Base-by-base conservation (phyloP, 2,329 filamentous ascomycete species). In the Ophiostoma australiae region DNA sequence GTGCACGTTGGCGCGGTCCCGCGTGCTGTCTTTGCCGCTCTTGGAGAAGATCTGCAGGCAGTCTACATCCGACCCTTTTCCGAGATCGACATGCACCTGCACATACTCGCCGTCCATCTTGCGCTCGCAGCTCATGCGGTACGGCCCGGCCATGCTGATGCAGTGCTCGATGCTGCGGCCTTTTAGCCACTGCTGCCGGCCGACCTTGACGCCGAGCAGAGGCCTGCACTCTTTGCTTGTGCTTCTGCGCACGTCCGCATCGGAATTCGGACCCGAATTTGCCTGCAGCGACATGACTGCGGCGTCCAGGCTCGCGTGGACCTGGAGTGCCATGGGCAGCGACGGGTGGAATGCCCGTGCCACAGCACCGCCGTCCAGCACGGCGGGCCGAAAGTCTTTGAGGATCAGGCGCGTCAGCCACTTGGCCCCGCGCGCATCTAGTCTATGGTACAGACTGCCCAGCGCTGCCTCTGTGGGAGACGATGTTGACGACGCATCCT, bases 81-180 rank as follows among this genome's bases (percentile, higher is more conserved):
- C 81, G 7, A 91, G 80, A 76, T 96, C 88, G 55, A 97, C 82
- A 76, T 97, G 93, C 39, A 97, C 88, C 78, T 97, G 93, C 75
- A 92, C 96, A 75, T 95, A 97, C 78, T 97, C 93, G 15, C 91
- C 93, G 76, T 97, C 93, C 73, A 96, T 87, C 77, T 97, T 97
- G 69, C 89, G 84, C 78, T 97, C 92, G 33, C 93, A 85, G 72
- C 90, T 91, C 86, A 94, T 85, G 0, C 85, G 81, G 0, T 84
- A 82, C 4, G 39, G 58, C 4, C 82, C 83, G 1, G 85, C 82
- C 82, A 94, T 86, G 23, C 88, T 83, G 27, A 91, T 79, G 77
- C 91, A 94, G 77, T 95, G 86, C 72, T 92, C 89, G 75, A 94
- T 90, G 74, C 88, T 90, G 69, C 89, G 83, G 11, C 84, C 89